phyloP scores from a whole-genome alignment of 495 filamentous ascomycete genomes.

The Tuber borchii region DNA sequence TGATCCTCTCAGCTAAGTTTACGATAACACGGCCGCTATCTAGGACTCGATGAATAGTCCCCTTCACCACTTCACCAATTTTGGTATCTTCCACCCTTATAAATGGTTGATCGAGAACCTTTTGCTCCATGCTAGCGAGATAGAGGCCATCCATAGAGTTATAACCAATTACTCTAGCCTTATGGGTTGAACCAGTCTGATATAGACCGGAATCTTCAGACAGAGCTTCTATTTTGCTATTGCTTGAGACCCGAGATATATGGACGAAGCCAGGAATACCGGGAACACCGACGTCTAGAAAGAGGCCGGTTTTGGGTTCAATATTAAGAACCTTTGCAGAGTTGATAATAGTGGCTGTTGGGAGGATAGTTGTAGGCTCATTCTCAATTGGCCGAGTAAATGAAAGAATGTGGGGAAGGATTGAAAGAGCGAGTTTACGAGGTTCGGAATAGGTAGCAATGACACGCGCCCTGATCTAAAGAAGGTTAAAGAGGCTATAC shows the following conservation, averaged over 20 bases:
- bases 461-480: slow-evolving; percentile 65
- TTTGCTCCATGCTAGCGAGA: slow-evolving; percentile 74
- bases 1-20: slow-evolving; percentile 75
- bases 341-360: slow-evolving; percentile 68
- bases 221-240: slow-evolving; percentile 75
- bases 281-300: slow-evolving; percentile 68
- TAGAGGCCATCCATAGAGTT: slow-evolving; percentile 80
- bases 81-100: slow-evolving; percentile 81
- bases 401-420: slow-evolving; percentile 73
- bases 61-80: slow-evolving; percentile 73
- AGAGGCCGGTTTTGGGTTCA: slow-evolving; percentile 68
- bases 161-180: slow-evolving; percentile 75
- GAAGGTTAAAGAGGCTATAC: slow-evolving; percentile 7
- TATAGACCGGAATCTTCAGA: slow-evolving; percentile 68
- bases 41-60: slow-evolving; percentile 69
- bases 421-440: slow-evolving; percentile 75
- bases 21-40: slow-evolving; percentile 65
- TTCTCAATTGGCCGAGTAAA: slow-evolving; percentile 50
- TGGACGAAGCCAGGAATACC: slow-evolving; percentile 80
- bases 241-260: slow-evolving; percentile 73
- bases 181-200: slow-evolving; percentile 67
- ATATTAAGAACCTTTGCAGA: slow-evolving; percentile 70
- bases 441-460: slow-evolving; percentile 76
- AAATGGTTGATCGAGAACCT: slow-evolving; percentile 77
- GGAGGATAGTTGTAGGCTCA: slow-evolving; percentile 47